These are phyloP conservation scores for Peronospora destructor DNA, from an alignment of 352 stramenopile species.

Conservation along the genomic window DNA sequence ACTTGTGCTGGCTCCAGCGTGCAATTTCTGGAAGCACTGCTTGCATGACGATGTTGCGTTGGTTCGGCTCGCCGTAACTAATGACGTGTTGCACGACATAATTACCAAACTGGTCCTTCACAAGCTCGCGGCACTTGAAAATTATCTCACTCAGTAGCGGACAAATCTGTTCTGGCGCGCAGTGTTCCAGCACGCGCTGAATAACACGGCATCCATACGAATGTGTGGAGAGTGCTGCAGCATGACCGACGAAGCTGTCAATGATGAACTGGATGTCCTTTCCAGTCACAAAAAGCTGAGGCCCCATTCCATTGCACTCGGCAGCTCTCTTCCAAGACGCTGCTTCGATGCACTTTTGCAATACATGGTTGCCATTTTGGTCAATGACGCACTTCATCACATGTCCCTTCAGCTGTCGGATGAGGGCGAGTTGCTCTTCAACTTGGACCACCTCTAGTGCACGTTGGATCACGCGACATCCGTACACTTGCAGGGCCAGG, in stretches of 20 bases:
- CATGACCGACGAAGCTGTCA: constrained; percentile 90
- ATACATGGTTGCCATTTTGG: constrained; percentile 98
- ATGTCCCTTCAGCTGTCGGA: constrained; percentile 71
- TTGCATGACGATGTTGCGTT: constrained; percentile 78
- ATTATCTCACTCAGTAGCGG: constrained; percentile 93
- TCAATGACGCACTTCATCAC: constrained; percentile 93
- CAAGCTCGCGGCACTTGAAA: constrained; percentile 75
- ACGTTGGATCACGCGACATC: constrained; percentile 96
- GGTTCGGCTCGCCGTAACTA: constrained; percentile 84
- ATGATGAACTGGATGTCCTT: constrained; percentile 97
- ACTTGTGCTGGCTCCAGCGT: constrained; percentile 92
- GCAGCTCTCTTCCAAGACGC: constrained; percentile 47
- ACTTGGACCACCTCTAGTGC: constrained; percentile 70
- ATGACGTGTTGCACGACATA: constrained; percentile 99
- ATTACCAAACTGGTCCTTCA: constrained; percentile 98
- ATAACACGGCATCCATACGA: constrained; percentile 98
- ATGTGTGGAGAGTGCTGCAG: constrained; percentile 89
- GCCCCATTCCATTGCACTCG: constrained; percentile 15
- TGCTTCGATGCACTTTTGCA: constrained; percentile 97
- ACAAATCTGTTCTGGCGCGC: constrained; percentile 84
- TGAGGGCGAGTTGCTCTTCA: constrained; percentile 66
- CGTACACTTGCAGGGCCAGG: constrained; percentile 93
- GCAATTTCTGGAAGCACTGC: constrained; percentile 83
- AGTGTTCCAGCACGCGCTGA: constrained; percentile 96
- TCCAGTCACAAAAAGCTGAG: constrained; percentile 44